phyloP scores from a whole-genome alignment of 306 rosid species.

The Cercis canadensis region DNA sequence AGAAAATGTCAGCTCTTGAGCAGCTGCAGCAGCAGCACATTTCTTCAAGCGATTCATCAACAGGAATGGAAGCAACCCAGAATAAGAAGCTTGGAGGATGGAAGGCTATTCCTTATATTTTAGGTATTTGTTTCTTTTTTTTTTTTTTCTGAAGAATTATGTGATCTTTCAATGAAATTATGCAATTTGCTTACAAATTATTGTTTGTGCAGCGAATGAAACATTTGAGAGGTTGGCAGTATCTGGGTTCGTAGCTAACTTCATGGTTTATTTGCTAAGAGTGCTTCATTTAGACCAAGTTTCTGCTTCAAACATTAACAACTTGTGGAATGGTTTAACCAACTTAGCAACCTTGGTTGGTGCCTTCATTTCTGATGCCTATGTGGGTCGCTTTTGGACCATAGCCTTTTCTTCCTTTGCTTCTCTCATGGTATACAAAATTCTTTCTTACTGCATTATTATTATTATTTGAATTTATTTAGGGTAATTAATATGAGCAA shows the following conservation, averaged over 20 bases:
- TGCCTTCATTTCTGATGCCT: conserved; percentile 82
- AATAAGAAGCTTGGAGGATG: conserved; percentile 65
- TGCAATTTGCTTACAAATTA: no score
- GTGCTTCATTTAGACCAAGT: conserved; percentile 70
- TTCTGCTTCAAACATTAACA: conserved; percentile 59
- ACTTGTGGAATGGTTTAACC: conserved; percentile 61
- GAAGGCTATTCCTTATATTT: conserved; percentile 73
- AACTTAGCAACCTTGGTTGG: conserved; percentile 69
- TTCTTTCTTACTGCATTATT: background rate
- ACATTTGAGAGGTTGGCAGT: conserved; percentile 81
- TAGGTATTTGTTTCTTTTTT: conserved; percentile 55
- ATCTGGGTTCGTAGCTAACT: conserved; percentile 71
- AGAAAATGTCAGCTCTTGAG: background rate
- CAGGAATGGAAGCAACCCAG: background rate
- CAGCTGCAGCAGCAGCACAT: conserved; percentile 11
- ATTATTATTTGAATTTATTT: background rate
- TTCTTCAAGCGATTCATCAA: conserved; percentile 12
- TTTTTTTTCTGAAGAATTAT: background rate
- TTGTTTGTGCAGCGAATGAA: conserved; percentile 65
- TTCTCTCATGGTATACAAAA: conserved; percentile 49
- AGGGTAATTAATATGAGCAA: no score
- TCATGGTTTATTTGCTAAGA: conserved; percentile 73
- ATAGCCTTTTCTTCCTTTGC: conserved; percentile 68
- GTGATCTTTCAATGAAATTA: no score
- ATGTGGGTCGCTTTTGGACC: conserved; percentile 68